These are phyloP conservation scores for Boletus sp. DNA, from an alignment of 768 basidiomycete species.

Conservation along the genomic window DNA sequence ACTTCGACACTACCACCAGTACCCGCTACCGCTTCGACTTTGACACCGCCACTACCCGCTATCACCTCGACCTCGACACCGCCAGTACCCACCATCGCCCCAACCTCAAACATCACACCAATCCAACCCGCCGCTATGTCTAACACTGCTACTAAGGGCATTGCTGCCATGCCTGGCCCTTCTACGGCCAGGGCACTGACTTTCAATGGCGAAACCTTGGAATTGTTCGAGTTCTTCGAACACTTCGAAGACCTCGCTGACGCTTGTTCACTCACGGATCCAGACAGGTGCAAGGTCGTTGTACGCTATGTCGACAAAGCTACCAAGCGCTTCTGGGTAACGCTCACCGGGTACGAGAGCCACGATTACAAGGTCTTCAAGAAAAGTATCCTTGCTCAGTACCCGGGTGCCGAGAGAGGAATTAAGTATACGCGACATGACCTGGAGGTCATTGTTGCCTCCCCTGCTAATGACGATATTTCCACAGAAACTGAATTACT, in stretches of 20 bases:
- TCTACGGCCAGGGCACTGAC: not conserved
- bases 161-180: not conserved
- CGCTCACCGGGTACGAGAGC: not conserved
- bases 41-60: no score
- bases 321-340: no score
- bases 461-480: not conserved
- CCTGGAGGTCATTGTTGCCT: not conserved
- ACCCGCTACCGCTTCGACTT: no score
- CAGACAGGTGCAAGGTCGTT: not conserved
- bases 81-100: no score
- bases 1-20: no score
- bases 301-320: not conserved
- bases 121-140: not conserved
- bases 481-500: not conserved
- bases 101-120: no score
- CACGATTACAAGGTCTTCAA: not conserved
- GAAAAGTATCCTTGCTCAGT: not conserved
- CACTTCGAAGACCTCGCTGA: not conserved
- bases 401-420: not conserved
- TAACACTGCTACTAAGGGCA: not conserved
- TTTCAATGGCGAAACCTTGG: not conserved
- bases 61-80: no score
- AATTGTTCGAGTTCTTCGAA: conserved; percentile 4
- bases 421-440: not conserved
- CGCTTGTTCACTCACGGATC: not conserved